Evolutionary conservation across 805 yeast species (phyloP).

Genomic region (Saccharomycopsis babjevae): DNA sequence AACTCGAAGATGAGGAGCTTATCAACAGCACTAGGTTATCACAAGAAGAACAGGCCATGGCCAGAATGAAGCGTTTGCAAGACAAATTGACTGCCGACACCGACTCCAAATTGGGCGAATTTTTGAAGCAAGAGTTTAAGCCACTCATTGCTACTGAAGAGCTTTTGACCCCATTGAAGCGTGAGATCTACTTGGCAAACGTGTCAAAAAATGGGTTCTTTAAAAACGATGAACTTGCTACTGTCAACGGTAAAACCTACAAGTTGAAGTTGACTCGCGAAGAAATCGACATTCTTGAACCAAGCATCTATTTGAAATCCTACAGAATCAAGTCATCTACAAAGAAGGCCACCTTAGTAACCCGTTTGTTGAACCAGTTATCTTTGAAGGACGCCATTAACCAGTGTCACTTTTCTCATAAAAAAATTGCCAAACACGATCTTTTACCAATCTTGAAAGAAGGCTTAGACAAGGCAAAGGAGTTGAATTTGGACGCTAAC

Average conservation of each 20-base stretch:
- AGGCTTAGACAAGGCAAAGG: constrained; percentile 61
- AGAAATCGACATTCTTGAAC: constrained; percentile 76
- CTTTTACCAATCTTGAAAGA: constrained; percentile 63
- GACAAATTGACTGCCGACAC: constrained; percentile 25
- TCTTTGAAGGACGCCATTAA: constrained; percentile 73
- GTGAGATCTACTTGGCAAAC: constrained; percentile 48
- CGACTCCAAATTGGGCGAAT: constrained; percentile 34
- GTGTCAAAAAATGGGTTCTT: constrained; percentile 58
- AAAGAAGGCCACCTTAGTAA: constrained; percentile 75
- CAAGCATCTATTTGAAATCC: constrained; percentile 73
- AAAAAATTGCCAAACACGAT: constrained; percentile 62
- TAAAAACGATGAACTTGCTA: constrained; percentile 48
- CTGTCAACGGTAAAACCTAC: constrained; percentile 37
- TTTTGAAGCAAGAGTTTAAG: constrained; percentile 33
- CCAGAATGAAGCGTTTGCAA: constrained; percentile 21
- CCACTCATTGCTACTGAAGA: constrained; percentile 46
- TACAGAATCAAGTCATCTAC: constrained; percentile 77
- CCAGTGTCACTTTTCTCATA: constrained; percentile 81
- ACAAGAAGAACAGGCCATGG: constrained; percentile 22
- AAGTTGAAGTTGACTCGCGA: constrained; percentile 45
- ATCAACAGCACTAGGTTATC: constrained; percentile 3
- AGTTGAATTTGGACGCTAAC: constrained; percentile 47
- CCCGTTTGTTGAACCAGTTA: constrained; percentile 65
- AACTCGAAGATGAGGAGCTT: neutral
- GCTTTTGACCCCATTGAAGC: constrained; percentile 61